Conservation (phyloP, 2,329 filamentous ascomycete genomes). For the Fusarium armeniacum region DNA sequence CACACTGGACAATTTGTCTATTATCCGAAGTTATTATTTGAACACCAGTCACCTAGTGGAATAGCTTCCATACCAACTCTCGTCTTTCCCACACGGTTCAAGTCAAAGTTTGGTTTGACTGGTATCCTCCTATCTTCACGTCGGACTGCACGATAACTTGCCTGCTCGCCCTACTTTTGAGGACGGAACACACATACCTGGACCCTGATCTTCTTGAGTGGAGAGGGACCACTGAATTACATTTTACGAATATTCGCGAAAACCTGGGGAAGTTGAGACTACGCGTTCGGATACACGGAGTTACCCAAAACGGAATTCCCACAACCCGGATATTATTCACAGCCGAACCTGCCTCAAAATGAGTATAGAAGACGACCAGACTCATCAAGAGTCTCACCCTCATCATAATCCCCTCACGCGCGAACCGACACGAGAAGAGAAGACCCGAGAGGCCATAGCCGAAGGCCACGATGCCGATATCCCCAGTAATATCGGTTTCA, state of each 20-base stretch:
- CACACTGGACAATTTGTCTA: neutral
- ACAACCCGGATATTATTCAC: neutral
- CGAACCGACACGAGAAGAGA: constrained; percentile 51
- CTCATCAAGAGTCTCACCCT: constrained; percentile 9
- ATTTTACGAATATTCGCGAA: constrained; percentile 13
- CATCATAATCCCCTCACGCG: constrained; percentile 25
- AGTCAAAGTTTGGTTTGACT: neutral
- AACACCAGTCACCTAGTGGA: too few species aligned
- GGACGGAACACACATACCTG: neutral
- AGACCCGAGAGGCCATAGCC: constrained; percentile 58
- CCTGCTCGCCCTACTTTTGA: neutral
- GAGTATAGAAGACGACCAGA: constrained; percentile 17
- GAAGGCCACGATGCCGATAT: constrained; percentile 66
- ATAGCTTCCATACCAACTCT: neutral
- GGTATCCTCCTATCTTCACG: too few species aligned
- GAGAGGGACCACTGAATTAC: constrained; percentile 17
- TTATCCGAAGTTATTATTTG: neutral
- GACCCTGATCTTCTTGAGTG: constrained; percentile 10
- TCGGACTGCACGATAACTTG: neutral
- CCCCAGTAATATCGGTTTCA: constrained; percentile 62
- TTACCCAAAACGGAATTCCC: constrained; percentile 33
- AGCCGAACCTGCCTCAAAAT: constrained; percentile 11
- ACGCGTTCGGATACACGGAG: constrained; percentile 1
- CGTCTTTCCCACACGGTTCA: too few species aligned
- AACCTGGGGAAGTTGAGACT: constrained; percentile 20